Conservation (phyloP, 805 yeast species). For the Suhomyces vadensis region DNA sequence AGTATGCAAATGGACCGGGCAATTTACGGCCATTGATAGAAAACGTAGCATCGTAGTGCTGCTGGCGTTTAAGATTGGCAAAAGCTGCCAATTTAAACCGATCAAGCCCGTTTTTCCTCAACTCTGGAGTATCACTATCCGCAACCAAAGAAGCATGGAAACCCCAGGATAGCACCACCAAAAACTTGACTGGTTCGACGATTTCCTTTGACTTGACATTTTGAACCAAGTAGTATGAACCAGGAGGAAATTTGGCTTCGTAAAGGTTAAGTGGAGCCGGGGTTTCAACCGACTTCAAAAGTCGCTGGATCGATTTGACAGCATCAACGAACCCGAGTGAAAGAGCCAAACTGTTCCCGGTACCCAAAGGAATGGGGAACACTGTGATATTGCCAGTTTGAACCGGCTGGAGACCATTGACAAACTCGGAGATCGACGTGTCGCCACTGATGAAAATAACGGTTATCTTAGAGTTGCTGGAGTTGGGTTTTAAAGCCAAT, state of each 20-base stretch:
- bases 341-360: slow-evolving; percentile 79
- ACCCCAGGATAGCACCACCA: slow-evolving; percentile 80
- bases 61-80: slow-evolving; percentile 50
- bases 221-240: slow-evolving; percentile 22
- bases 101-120: slow-evolving; percentile 61
- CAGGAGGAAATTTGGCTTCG: slow-evolving; percentile 43
- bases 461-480: slow-evolving; percentile 28
- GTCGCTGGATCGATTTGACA: slow-evolving; percentile 31
- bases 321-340: slow-evolving; percentile 48
- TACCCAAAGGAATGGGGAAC: slow-evolving; percentile 68
- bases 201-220: slow-evolving; percentile 18
- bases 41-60: slow-evolving; percentile 49
- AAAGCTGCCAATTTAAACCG: slow-evolving; percentile 72
- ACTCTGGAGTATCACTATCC: slow-evolving; percentile 68
- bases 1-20: slow-evolving; percentile 55
- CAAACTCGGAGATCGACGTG: slow-evolving; percentile 75
- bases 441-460: slow-evolving; percentile 79
- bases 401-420: slow-evolving; percentile 47
- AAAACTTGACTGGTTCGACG: slow-evolving; percentile 31
- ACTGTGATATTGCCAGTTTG: slow-evolving; percentile 21
- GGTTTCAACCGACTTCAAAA: slow-evolving; percentile 29
- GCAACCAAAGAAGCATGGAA: slow-evolving; percentile 86
- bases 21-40: slow-evolving; percentile 16
- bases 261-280: slow-evolving; percentile 45
- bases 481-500: slow-evolving; percentile 18